Conservation (phyloP, 192 early-diverging fungal genomes). For the Coemansia sp. region DNA sequence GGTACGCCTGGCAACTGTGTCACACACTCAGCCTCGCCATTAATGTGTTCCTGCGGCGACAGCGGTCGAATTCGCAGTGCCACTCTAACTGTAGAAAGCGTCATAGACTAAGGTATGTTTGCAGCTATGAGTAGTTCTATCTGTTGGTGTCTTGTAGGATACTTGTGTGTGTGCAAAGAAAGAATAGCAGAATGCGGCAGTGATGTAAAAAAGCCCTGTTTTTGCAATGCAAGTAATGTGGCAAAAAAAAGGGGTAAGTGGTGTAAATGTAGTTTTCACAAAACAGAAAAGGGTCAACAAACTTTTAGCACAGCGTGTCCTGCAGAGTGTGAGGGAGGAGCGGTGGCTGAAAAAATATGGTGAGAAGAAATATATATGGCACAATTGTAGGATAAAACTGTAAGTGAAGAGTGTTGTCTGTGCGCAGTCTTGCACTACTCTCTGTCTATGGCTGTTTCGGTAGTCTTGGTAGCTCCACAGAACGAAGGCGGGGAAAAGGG, state of each 20-base stretch:
- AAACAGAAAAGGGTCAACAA: constrained; percentile 7
- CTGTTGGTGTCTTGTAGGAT: not conserved
- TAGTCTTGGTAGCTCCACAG: too few species aligned
- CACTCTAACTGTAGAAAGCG: constrained; percentile 28
- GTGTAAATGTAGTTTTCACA: not conserved
- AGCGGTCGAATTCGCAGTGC: constrained; percentile 51
- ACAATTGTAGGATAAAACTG: too few species aligned
- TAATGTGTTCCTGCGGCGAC: constrained; percentile 42
- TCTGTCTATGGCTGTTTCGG: too few species aligned
- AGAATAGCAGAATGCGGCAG: not conserved
- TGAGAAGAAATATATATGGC: too few species aligned
- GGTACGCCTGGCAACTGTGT: constrained; percentile 52
- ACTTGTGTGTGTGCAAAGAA: too few species aligned
- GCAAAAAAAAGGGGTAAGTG: not conserved
- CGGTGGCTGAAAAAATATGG: too few species aligned
- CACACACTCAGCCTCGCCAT: constrained; percentile 48
- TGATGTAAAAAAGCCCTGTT: not conserved
- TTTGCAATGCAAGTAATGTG: constrained; percentile 1
- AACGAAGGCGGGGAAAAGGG: too few species aligned
- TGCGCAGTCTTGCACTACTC: too few species aligned
- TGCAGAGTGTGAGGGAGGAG: too few species aligned
- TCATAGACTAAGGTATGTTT: not conserved
- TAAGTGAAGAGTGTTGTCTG: too few species aligned
- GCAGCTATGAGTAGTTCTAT: not conserved
- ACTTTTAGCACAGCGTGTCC: not conserved